Evolutionary conservation across 768 basidiomycete species (phyloP), one percentile per base, ranked within the genome.

Genomic region (Trichaptum fuscoviolaceum): DNA sequence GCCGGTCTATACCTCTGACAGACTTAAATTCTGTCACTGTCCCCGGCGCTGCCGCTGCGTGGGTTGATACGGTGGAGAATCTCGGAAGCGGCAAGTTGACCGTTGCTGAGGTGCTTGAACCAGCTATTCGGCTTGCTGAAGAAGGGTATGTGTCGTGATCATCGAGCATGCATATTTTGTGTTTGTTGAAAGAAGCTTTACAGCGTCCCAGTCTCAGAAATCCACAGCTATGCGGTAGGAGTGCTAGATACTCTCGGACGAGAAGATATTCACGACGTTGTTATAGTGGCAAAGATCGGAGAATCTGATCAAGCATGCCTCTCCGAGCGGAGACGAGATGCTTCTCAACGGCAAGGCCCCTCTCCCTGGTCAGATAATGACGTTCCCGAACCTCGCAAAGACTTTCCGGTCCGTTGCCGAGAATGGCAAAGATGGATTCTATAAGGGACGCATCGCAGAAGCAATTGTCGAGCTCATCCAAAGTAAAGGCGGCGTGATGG

Each of bases 21-120:
- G 88, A 96, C 75, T 79, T 96, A 57, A 97, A 97, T 74, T 83
- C 90, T n/a, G 93, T 95, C n/a, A 93, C 92, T 3, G 92, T 94
- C 15, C 92, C 92, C 71, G 95, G 96, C 63, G 91, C 92, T n/a
- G 93, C 96, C 2, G 92, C 95, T 35, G 95, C 95, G 18, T 99
- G 96, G 96, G 81, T 92, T 20, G 97, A 98, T 75, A 92, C 95
- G 0, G 82, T 98, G 35, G 85, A 92, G 67, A 79, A 80, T 52
- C 87, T 97, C 64, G 96, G 96, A 20, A 92, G 87, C 68, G 90
- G 93, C 10, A 87, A 85, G 67, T 65, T 91, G 3, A 79, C 78
- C 1, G 69, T 89, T 60, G 84, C 84, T 2, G 92, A 98, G 18
- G 82, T 95, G 34, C 82, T 99, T 26, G 90, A 79, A 26, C 97